Evolutionary conservation across 192 early-diverging fungal species (phyloP), one percentile per base, ranked within the genome.

Genomic region (Coemansia sp.): DNA sequence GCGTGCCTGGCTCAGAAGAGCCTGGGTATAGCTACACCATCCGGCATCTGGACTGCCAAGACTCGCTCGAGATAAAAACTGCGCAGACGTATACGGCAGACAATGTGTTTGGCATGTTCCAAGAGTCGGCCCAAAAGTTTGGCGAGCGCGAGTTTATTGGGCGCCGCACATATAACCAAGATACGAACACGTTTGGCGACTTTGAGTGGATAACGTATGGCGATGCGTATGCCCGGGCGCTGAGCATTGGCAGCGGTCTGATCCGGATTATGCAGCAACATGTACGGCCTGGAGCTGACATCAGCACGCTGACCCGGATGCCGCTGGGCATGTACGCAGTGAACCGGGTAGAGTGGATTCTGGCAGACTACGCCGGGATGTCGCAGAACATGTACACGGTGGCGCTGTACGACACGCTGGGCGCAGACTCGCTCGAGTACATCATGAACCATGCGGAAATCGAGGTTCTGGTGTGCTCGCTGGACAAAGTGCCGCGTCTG

Each of bases 371-470:
- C 43, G 93, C 79, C 1, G 83, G 86, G 21, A 69, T 86, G 35
- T 83, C 85, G 45, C 88, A 92, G 60, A 85, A 83, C 57, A 56
- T 88, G 37, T 83, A 82, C 57, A 76, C 83, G 4, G 93, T 95
- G 10, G 87, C 94, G 5, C 79, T 96, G 35, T 94, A 95, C 73
- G 94, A 97, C 68, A 94, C 93, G 17, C 84, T 97, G 14, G 96
- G 92, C 52, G 85, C 87, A 0, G 90, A 93, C 25, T 84, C 91
- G 8, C 80, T 96, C 45, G 86, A 90, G 75, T 94, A 89, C 60
- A 92, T 96, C 39, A 65, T 96, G 21, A 94, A 92, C 73, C 92
- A 95, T 54, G 83, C 93, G 9, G 93, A 93, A 39, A 80, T 90
- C 53, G 74, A 85, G 23, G 64, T 88, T 23, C 69, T 94, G n/a